Base-by-base conservation (phyloP, 2,329 filamentous ascomycete species). In the Neopestalotiopsis sp. region DNA sequence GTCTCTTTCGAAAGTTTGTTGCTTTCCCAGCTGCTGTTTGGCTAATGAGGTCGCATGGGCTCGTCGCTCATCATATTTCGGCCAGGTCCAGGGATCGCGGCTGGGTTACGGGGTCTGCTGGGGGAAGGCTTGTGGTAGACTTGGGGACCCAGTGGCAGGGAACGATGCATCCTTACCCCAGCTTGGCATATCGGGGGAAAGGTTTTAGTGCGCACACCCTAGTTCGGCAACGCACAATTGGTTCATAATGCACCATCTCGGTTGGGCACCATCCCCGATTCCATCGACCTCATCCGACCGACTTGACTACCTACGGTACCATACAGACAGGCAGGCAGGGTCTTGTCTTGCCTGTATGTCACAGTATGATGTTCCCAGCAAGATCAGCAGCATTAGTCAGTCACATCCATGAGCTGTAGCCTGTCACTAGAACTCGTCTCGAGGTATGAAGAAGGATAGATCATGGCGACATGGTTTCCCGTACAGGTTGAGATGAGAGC, bases 111-210 rank as follows among this genome's bases (percentile, higher is more conserved):
- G 24, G 24, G 24, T 28, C 24, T 28, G 24, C 24, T 28, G 24
- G 24, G 24, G 24, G 24, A 28, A 28, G 24, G 24, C 24, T 28
- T 28, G 24, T 28, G 42, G 45, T 53, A 53, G 45, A 53, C 17
- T 53, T 53, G 6, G 45, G 32, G 32, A 40, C n/a, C 59, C 59
- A 62, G n/a, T 20, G 5, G 34, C 59, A 62, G 59, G 59, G 59
- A 34, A 34, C 10, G n/a, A 30, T 14, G 32, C 59, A 62, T 34
- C 30, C 59, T 28, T 62, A 62, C 59, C 59, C 59, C 59, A 40
- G 59, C 59, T 62, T 62, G 59, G 59, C 32, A 62, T 62, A 14
- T 62, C n/a, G 59, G 32, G 34, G 45, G 45, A 24, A 62, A 62
- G 34, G 59, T 62, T 40, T 38, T 38, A 38, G 34, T 38, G 34